Evolutionary conservation across 2,329 filamentous ascomycete genomes (phyloP).

Genomic region (Pyrenochaeta sp.): DNA sequence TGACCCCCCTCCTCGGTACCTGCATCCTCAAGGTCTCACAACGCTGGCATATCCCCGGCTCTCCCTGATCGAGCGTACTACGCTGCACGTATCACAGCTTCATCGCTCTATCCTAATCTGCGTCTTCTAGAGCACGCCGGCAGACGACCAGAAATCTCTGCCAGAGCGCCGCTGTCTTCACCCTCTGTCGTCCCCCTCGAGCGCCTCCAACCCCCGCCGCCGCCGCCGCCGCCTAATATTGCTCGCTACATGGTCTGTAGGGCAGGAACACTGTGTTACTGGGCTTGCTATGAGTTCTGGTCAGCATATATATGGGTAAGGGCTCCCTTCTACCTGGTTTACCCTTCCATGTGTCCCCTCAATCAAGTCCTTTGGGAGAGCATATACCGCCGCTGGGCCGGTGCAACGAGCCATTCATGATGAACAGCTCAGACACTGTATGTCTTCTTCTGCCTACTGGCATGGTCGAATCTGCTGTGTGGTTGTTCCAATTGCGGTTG

Average conservation of each 20-base stretch:
- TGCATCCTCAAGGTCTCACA: constrained; percentile 44
- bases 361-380: constrained; percentile 9
- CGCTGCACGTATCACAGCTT: constrained; percentile 39
- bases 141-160: constrained; percentile 29
- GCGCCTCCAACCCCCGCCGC: constrained; percentile 21
- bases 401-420: constrained; percentile 19
- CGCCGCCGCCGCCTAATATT: constrained; percentile 28
- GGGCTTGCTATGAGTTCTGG: constrained; percentile 53
- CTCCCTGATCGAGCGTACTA: constrained; percentile 32
- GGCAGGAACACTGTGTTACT: constrained; percentile 35
- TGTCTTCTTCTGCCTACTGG: constrained; percentile 36
- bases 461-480: constrained; percentile 22
- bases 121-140: constrained; percentile 27
- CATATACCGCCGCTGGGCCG: constrained; percentile 14
- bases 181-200: constrained; percentile 19
- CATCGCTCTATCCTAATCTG: constrained; percentile 31
- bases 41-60: constrained; percentile 33
- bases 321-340: constrained; percentile 28
- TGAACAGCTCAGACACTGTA: constrained; percentile 14
- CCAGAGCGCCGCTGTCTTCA: constrained; percentile 30
- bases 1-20: constrained; percentile 40
- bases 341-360: constrained; percentile 20
- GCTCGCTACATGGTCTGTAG: constrained; percentile 42
- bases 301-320: constrained; percentile 53
- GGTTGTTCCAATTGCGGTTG: constrained; percentile 27